phyloP scores from a whole-genome alignment of 2,329 filamentous ascomycete species.

The Ampelomyces quisqualis region DNA sequence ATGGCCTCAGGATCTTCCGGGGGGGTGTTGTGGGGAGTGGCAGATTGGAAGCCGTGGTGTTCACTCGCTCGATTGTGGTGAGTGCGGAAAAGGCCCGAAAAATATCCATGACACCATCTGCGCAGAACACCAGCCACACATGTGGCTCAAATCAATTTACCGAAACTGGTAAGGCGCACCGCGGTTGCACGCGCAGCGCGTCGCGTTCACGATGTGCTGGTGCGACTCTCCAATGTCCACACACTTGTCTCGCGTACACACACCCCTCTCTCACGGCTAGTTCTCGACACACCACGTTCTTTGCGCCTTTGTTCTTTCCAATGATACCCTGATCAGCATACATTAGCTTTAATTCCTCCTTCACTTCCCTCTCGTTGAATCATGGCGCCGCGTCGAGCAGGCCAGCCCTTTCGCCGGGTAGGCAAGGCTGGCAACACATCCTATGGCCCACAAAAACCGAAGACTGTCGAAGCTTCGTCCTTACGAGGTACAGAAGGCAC shows the following conservation, averaged over 20 bases:
- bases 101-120: constrained; percentile 27
- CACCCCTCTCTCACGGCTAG: constrained; percentile 12
- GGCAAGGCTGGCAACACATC: constrained; percentile 46
- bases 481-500: constrained; percentile 78
- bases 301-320: constrained; percentile 18
- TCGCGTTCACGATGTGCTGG: constrained; percentile 23
- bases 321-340: constrained; percentile 38
- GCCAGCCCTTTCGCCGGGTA: constrained; percentile 47
- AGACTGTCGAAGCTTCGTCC: constrained; percentile 77
- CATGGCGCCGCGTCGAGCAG: constrained; percentile 50
- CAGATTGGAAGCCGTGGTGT: constrained; percentile 5
- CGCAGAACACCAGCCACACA: constrained; percentile 10
- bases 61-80: constrained; percentile 9
- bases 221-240: constrained; percentile 10
- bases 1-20: no score
- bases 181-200: constrained; percentile 24
- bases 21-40: constrained; percentile 1
- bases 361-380: constrained; percentile 23
- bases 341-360: constrained; percentile 23
- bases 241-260: no score
- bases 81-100: constrained; percentile 25
- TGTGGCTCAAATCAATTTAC: constrained; percentile 33
- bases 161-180: constrained; percentile 15
- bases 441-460: constrained; percentile 59
- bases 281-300: constrained; percentile 20